A percentile compares a stretch with the other conserved stretches of the same genome.
These are phyloP conservation scores for Lecanicillium sp. DNA, from an alignment of 2,329 filamentous ascomycete genomes.

Conservation along the genomic window DNA sequence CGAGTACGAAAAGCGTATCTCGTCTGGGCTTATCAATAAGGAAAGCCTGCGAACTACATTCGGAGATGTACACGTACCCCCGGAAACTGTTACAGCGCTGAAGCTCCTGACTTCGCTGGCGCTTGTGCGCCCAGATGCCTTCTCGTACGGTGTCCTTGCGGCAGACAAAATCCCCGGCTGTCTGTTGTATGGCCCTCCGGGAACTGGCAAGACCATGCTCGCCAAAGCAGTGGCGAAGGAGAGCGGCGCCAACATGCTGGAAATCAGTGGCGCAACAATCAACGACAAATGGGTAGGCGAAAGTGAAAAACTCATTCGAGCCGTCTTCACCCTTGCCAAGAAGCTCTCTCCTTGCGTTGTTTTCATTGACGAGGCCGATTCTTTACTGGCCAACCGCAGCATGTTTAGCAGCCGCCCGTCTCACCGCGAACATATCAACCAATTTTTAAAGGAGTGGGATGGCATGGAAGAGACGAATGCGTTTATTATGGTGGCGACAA, in stretches of 20 bases:
- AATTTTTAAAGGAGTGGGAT: constrained; percentile 96
- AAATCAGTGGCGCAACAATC: constrained; percentile 84
- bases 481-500: constrained; percentile 98
- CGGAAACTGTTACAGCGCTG: constrained; percentile 78
- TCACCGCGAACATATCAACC: constrained; percentile 88
- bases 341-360: constrained; percentile 89
- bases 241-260: constrained; percentile 67
- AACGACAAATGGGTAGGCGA: constrained; percentile 97
- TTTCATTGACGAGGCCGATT: constrained; percentile 95
- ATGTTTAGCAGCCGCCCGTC: constrained; percentile 59
- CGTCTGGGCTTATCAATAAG: constrained; percentile 76
- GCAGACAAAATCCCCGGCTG: constrained; percentile 87
- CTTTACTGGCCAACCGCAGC: constrained; percentile 75
- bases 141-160: constrained; percentile 87
- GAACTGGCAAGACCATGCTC: constrained; percentile 67
- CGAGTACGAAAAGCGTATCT: constrained; percentile 73
- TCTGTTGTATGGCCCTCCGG: constrained; percentile 81
- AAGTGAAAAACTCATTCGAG: constrained; percentile 91
- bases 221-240: constrained; percentile 65
- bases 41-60: constrained; percentile 83
- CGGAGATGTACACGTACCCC: constrained; percentile 73
- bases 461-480: constrained; percentile 76
- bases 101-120: constrained; percentile 86
- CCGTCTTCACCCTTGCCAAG: constrained; percentile 84
- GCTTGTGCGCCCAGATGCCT: constrained; percentile 84